phyloP scores from a whole-genome alignment of 352 stramenopile genomes.

The Phytophthora megakarya region DNA sequence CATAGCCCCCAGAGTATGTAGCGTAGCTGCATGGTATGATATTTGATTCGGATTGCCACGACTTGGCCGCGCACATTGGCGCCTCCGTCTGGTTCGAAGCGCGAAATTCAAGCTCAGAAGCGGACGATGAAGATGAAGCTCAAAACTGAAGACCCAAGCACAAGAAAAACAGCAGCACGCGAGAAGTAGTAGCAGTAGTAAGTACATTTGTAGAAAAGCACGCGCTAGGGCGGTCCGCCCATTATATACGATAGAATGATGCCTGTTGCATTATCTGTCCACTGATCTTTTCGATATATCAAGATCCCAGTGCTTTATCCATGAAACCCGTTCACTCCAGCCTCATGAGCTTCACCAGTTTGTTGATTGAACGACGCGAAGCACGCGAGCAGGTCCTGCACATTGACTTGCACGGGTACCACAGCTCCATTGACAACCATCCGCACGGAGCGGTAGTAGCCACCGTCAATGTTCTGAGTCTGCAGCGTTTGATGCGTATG shows the following conservation, averaged over 20 bases:
- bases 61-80: constrained; percentile 26
- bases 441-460: constrained; percentile 64
- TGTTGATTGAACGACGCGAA: constrained; percentile 36
- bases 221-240: constrained; percentile 27
- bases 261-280: constrained; percentile 31
- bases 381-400: constrained; percentile 63
- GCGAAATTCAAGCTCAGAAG: constrained; percentile 30
- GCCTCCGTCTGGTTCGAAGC: constrained; percentile 27
- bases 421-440: constrained; percentile 78
- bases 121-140: constrained; percentile 40
- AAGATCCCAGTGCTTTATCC: constrained; percentile 2
- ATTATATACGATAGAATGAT: constrained; percentile 54
- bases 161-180: constrained; percentile 38
- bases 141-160: constrained; percentile 38
- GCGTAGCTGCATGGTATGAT: constrained; percentile 46
- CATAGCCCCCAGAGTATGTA: constrained; percentile 40
- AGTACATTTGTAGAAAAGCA: constrained; percentile 59
- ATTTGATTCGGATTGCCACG: constrained; percentile 43
- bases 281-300: too few relatives aligned
- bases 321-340: constrained; percentile 8
- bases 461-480: constrained; percentile 17
- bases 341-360: constrained; percentile 5
- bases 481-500: constrained; percentile 19
- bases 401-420: constrained; percentile 73
- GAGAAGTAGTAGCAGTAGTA: constrained; percentile 48